Evolutionary conservation across 1,284 basidiomycete genomes (phyloP).

Genomic region (Ganoderma sinense): DNA sequence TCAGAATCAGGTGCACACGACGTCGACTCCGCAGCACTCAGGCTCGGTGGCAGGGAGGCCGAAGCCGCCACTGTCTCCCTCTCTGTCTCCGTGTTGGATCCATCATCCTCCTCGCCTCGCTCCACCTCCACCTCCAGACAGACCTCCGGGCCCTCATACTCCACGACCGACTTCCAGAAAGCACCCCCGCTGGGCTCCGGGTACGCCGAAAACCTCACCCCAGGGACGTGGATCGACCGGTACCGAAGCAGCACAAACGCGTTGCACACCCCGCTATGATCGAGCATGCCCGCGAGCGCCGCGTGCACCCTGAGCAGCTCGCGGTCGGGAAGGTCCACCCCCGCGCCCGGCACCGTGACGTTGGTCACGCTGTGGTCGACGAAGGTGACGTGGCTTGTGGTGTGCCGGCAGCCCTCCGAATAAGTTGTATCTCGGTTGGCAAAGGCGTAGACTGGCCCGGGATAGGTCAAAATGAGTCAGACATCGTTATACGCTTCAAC

Average conservation of each 20-base stretch:
- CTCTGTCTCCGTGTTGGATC: too few species aligned
- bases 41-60: too few species aligned
- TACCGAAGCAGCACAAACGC: not conserved
- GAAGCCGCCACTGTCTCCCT: too few species aligned
- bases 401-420: not conserved
- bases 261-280: not conserved
- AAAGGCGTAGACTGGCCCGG: not conserved
- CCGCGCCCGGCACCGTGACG: not conserved
- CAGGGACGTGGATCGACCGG: not conserved
- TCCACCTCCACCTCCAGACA: not conserved
- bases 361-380: constrained; percentile 1
- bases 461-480: not conserved
- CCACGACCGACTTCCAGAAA: not conserved
- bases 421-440: not conserved
- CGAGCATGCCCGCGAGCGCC: not conserved
- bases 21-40: too few species aligned
- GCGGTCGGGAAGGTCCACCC: not conserved
- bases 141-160: not conserved
- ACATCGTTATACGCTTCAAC: not conserved
- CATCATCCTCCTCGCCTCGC: not conserved
- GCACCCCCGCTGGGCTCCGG: not conserved
- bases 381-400: not conserved
- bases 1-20: too few species aligned
- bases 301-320: not conserved
- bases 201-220: not conserved